Evolutionary conservation across 352 stramenopile species (phyloP), one percentile per base, ranked within the genome.

Genomic region (Phytophthora foliorum): DNA sequence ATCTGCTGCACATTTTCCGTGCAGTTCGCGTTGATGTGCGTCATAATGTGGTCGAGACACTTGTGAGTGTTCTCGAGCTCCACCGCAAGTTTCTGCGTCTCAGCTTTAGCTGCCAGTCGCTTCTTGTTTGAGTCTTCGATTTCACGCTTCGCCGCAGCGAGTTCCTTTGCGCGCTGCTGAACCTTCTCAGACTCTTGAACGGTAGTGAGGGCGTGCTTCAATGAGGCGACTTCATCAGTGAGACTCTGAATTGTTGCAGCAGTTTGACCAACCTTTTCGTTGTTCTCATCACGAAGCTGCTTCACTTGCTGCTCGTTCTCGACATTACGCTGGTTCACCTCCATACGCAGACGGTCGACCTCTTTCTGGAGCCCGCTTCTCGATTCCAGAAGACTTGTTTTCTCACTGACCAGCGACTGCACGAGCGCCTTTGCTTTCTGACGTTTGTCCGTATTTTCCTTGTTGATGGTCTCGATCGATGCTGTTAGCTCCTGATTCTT

Each of bases 41-140:
- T 84, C 22, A 67, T 78, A 34, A 90, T 71, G 41, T 89, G 80
- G 13, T 63, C 77, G 13, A 90, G 63, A 24, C 72, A 81, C 63
- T 91, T 91, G 57, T 94, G 86, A 16, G 89, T 70, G 24, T 65
- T 83, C 50, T 94, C 86, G 4, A 94, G 72, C 52, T 94, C 86
- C 14, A 91, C 72, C 1, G 84, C 84, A 9, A 94, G 77, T 54
- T 92, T 92, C 60, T 94, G 86, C 2, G 84, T 94, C 63, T 94
- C 86, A 3, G 86, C 81, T 42, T 94, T 94, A 0, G 86, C 86
- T n/a, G 84, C 84, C 7, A 94, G 54, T 4, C 86, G 81, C 66
- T 94, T 94, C 62, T 92, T 94, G 74, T 93, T 92, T 3, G 86
- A 82, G 34, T 91, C 83, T 60, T 93, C 86, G 22, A 92, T 81